These are phyloP conservation scores for Cercospora sp. DNA, from an alignment of 2,329 filamentous ascomycete genomes.

Conservation along the genomic window DNA sequence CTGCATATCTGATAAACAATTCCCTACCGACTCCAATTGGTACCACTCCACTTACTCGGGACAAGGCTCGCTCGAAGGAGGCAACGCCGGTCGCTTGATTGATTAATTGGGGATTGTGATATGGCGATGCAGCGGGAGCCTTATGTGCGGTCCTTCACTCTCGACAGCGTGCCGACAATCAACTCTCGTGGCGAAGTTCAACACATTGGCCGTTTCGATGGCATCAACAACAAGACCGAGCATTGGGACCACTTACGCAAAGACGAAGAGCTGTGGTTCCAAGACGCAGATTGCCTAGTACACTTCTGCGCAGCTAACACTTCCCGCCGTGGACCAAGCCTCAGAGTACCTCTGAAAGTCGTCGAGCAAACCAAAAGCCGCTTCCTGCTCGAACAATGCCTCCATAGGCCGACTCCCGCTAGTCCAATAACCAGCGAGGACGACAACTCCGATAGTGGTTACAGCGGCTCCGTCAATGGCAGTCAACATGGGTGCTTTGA, in stretches of 20 bases:
- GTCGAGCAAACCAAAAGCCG: constrained; percentile 61
- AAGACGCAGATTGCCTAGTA: constrained; percentile 67
- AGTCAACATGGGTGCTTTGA: constrained; percentile 44
- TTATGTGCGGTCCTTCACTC: constrained; percentile 6
- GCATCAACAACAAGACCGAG: constrained; percentile 20
- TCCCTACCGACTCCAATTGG: neutral
- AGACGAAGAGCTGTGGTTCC: constrained; percentile 72
- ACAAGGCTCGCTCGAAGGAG: neutral
- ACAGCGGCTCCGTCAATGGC: constrained; percentile 26
- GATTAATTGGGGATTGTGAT: neutral
- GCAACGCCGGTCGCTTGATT: neutral
- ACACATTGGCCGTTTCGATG: constrained; percentile 22
- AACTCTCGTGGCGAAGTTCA: constrained; percentile 11
- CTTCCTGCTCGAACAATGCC: constrained; percentile 57
- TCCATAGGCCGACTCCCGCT: constrained; percentile 23
- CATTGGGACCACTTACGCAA: constrained; percentile 25
- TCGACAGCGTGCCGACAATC: constrained; percentile 5
- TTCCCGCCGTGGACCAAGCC: constrained; percentile 65
- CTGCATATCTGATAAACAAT: constrained; percentile 9
- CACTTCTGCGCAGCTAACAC: constrained; percentile 67
- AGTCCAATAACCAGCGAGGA: constrained; percentile 30
- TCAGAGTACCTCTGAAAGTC: constrained; percentile 62
- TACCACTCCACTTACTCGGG: neutral
- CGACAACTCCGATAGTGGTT: constrained; percentile 32
- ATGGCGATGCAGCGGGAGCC: constrained; percentile 10